These are phyloP conservation scores for Ceratocystis lukuohia DNA, from an alignment of 2,329 filamentous ascomycete species.

Conservation along the genomic window DNA sequence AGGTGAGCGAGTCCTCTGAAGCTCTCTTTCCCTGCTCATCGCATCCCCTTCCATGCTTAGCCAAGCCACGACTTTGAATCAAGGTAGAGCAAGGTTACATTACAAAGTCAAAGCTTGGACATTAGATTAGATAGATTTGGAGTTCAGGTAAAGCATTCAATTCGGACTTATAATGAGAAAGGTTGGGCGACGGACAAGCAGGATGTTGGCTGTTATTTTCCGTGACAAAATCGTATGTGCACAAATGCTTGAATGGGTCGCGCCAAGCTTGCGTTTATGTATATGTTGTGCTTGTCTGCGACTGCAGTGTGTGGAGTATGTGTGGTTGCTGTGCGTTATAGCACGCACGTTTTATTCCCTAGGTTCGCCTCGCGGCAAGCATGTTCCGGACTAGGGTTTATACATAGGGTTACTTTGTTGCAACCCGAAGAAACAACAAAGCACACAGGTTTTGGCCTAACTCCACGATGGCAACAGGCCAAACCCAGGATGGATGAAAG, in stretches of 20 bases:
- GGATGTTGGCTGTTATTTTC: not conserved
- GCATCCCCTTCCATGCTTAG: not conserved
- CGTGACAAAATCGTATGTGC: not conserved
- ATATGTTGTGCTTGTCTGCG: not conserved
- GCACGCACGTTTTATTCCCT: no score
- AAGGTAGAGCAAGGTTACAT: conserved; percentile 3
- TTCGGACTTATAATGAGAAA: not conserved
- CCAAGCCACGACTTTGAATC: not conserved
- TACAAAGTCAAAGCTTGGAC: conserved; percentile 1
- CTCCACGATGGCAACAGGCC: not conserved
- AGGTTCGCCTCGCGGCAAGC: not conserved
- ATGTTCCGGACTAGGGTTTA: not conserved
- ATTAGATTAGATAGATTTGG: not conserved
- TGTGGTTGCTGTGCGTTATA: not conserved
- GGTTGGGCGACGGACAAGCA: not conserved
- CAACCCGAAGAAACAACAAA: not conserved
- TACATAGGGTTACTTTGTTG: not conserved
- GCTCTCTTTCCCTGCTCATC: not conserved
- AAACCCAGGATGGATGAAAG: not conserved
- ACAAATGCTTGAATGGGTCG: not conserved
- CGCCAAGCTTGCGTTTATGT: not conserved
- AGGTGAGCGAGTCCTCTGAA: no score
- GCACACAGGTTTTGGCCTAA: not conserved
- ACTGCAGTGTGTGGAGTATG: not conserved
- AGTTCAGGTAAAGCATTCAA: not conserved